Percentiles rank a stretch among this genome's conserved stretches.
These are phyloP conservation scores for Candida sonorensis DNA, from an alignment of 805 yeast species.

Conservation along the genomic window DNA sequence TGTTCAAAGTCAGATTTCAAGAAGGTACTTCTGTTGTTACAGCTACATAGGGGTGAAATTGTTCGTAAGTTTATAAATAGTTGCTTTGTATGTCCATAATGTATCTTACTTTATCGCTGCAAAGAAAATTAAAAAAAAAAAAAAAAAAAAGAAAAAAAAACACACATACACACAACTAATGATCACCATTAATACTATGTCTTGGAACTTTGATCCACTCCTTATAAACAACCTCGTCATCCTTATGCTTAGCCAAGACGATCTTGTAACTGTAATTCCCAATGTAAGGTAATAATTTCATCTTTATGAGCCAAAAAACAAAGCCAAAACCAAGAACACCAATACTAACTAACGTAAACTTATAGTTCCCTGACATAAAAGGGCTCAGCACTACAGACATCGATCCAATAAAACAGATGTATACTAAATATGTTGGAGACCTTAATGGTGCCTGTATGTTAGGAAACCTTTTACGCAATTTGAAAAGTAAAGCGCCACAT, in stretches of 20 bases:
- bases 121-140: no score
- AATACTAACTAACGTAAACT: slow-evolving; percentile 20
- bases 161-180: no score
- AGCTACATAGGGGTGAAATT: slow-evolving; percentile 36
- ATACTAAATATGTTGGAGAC: slow-evolving; percentile 23
- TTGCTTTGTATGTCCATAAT: not conserved
- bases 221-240: slow-evolving; percentile 18
- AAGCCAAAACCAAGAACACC: slow-evolving; percentile 13
- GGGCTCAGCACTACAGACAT: slow-evolving; percentile 43
- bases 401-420: slow-evolving; percentile 37
- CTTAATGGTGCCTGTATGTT: slow-evolving; percentile 20
- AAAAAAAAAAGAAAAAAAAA: no score
- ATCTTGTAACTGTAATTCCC: slow-evolving; percentile 9
- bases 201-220: slow-evolving; percentile 14
- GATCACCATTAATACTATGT: no score
- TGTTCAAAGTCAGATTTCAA: slow-evolving; percentile 88
- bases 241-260: slow-evolving; percentile 7
- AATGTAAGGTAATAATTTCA: slow-evolving; percentile 10
- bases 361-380: slow-evolving; percentile 32
- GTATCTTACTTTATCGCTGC: no score
- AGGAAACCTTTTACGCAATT: slow-evolving; percentile 14
- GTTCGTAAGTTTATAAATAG: not conserved
- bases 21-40: slow-evolving; percentile 94
- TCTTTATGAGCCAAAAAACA: slow-evolving; percentile 17
- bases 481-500: slow-evolving; percentile 18